Evolutionary conservation across 2,329 filamentous ascomycete genomes (phyloP).

Genomic region (Thermomyces lanuginosus): DNA sequence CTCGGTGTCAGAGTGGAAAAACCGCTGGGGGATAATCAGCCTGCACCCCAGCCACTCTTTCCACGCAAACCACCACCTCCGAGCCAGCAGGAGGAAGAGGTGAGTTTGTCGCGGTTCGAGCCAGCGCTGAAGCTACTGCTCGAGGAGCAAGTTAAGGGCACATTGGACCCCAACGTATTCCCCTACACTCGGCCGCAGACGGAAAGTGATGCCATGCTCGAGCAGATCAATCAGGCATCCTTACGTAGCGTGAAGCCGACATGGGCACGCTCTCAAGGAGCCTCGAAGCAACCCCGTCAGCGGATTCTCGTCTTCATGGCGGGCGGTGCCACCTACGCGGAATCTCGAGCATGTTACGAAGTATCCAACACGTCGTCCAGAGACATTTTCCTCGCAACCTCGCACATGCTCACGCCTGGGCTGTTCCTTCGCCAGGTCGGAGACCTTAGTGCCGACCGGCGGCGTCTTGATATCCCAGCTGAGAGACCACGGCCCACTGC

Average conservation of each 20-base stretch:
- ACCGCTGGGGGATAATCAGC: slow-evolving; percentile 61
- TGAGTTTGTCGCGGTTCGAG: slow-evolving; percentile 73
- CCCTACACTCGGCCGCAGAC: slow-evolving; percentile 53
- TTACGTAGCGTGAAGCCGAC: slow-evolving; percentile 84
- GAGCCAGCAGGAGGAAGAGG: slow-evolving; percentile 52
- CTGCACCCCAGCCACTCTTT: slow-evolving; percentile 52
- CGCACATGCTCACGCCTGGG: slow-evolving; percentile 78
- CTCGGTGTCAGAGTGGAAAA: slow-evolving; percentile 60
- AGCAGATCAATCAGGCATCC: slow-evolving; percentile 49
- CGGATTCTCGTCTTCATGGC: slow-evolving; percentile 89
- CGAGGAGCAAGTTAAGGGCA: slow-evolving; percentile 52
- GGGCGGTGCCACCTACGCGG: slow-evolving; percentile 85
- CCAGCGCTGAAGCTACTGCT: slow-evolving; percentile 69
- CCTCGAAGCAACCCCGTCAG: slow-evolving; percentile 65
- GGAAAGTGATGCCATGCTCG: slow-evolving; percentile 29
- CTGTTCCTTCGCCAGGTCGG: slow-evolving; percentile 70
- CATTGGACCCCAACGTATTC: slow-evolving; percentile 49
- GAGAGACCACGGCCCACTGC: slow-evolving; percentile 68
- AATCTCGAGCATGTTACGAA: slow-evolving; percentile 79
- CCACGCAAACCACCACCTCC: slow-evolving; percentile 42
- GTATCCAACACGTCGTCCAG: slow-evolving; percentile 53
- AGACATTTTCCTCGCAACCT: slow-evolving; percentile 77
- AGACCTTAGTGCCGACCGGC: slow-evolving; percentile 60
- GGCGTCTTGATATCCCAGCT: slow-evolving; percentile 61
- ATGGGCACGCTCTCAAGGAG: slow-evolving; percentile 72